Evolutionary conservation across 495 filamentous ascomycete genomes (phyloP), one percentile per base, ranked within the genome.

Genomic region (Cercophora sp.): DNA sequence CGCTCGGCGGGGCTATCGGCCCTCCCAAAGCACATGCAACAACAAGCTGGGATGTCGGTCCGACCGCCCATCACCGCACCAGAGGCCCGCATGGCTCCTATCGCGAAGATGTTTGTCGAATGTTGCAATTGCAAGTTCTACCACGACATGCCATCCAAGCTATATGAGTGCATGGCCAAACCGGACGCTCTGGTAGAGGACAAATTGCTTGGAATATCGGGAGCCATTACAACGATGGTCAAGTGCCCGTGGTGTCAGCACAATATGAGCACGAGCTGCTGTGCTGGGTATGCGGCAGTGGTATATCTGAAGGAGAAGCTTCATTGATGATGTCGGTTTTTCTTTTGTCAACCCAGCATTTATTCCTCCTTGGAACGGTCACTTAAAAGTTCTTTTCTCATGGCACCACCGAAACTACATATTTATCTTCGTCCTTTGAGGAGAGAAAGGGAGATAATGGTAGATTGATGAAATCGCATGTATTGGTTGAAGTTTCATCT

Each of bases 41-140:
- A 54, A 6, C 57, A 63, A 20, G 50, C 57, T 10, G 58, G 57
- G 16, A 41, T 53, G 0, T 52, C 59, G 26, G 23, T 16, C 19
- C 51, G 53, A 9, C 41, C 58, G 1, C 47, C 57, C 2, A 31
- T 32, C 11, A 26, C 34, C 9, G 42, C 52, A 5, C 15, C 50
- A 5, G 57, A 55, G 25, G 20, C 55, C 18, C 54, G 52, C 9
- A 47, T 50, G 57, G 43, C 56, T 36, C 76, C 82, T 0, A 65
- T 90, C 36, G 83, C 81, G 27, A 92, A 91, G 67, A 73, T 89
- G 52, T 83, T 92, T 52, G 86, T 91, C 5, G 84, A 91, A 50
- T 92, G 88, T 64, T 92, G 88, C 64, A 79, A 75, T 48, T 92
- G 88, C 75, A 84, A 84, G 48, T 88, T 85, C 65, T 91, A 85